A percentile compares a stretch with the other conserved stretches of the same genome.
Evolutionary conservation across 176 grass and related monocot genomes (phyloP).

Genomic region (Urochloa ruziziensis): DNA sequence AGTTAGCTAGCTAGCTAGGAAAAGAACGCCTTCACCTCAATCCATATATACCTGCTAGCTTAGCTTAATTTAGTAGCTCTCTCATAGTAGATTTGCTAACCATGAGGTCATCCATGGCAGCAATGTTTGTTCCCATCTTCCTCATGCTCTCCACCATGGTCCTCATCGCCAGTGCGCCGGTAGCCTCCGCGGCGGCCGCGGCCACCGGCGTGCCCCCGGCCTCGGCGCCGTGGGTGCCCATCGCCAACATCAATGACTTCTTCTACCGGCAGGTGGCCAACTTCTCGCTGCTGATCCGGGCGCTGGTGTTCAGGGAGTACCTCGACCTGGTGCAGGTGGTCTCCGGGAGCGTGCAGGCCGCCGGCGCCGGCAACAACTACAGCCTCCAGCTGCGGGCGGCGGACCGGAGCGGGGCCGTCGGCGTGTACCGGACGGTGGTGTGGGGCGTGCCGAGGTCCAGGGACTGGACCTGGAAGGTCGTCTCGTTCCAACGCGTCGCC

Average conservation of each 20-base stretch:
- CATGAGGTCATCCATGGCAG: background rate
- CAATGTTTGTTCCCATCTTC: background rate
- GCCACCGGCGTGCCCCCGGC: background rate
- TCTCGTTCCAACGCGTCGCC: background rate
- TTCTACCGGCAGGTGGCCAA: background rate
- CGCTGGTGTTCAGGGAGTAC: background rate
- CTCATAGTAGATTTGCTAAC: background rate
- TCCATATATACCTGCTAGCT: background rate
- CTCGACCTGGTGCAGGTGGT: background rate
- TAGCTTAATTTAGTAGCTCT: no score
- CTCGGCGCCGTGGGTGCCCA: background rate
- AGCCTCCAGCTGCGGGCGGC: background rate
- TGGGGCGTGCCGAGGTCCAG: constrained; percentile 2
- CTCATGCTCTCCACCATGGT: background rate
- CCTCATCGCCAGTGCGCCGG: background rate
- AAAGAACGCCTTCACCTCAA: background rate
- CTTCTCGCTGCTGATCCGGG: background rate
- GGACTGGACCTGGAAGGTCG: background rate
- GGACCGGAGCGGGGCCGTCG: background rate
- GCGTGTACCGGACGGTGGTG: background rate
- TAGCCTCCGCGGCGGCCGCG: background rate
- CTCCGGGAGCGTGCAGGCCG: background rate
- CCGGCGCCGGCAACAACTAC: constrained; percentile 18
- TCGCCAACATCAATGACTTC: background rate
- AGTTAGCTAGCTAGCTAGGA: no score